Base-by-base conservation (phyloP, 148 eudicot genomes). In the Tetragonia tetragonoides region DNA sequence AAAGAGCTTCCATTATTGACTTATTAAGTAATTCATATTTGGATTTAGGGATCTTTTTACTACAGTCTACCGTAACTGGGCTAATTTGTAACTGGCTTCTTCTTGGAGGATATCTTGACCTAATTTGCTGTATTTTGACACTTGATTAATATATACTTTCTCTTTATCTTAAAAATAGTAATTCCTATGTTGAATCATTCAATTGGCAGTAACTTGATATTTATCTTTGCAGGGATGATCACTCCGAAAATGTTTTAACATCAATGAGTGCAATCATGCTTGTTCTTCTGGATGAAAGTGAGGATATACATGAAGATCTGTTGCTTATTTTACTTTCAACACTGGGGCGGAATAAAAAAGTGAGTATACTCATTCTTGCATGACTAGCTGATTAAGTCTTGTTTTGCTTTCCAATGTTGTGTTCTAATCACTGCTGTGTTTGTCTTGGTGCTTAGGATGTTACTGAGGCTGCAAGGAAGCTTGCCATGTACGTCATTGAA, bases 281-380 rank as follows among this genome's bases (percentile, higher is more conserved):
- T 75, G 93, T 91, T 84, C 92, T 95, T 75, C 64, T 95, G 66
- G 98, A 95, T 80, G 99, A 95, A 85, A 91, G 95, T 75, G 99
- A 95, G 92, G 99, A 93, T 72, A 81, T 95, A 68, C 84, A 49
- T 53, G 92, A 90, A 84, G 90, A 90, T 72, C 88, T 95, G 80
- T 82, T 95, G 60, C 88, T 85, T 78, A 84, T 85, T 81, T 79
- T 93, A 49, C 83, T 91, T 64, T 95, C 99, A 64, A 83, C 85
- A 20, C 81, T 95, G 77, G 99, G 98, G 53, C 90, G 85, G 63
- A 86, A 90, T 75, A 88, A 82, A 73, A 85, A 83, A 70, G 98
- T 92, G 87, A 85, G 89, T 51, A 47, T 72, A 42, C 66, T 79
- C 74, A 56, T 67, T 44, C 53, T 38, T 77, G 67, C 14, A 21